Conservation (phyloP, 179 eudicot species). For the Amaranthus tricolor region DNA sequence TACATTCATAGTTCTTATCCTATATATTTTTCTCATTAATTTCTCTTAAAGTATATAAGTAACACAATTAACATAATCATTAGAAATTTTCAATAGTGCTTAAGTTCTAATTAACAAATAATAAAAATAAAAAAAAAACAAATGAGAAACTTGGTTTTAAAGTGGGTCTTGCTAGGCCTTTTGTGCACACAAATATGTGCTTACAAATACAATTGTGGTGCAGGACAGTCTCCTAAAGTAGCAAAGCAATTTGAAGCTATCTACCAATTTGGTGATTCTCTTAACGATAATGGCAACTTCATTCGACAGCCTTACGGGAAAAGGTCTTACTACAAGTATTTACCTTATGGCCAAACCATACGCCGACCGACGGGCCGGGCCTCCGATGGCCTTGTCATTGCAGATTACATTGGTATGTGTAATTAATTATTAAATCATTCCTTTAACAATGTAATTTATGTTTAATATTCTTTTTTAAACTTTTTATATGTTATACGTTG, state of each 20-base stretch:
- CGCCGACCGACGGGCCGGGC: conserved; percentile 33
- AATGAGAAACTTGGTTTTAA: conserved; percentile 12
- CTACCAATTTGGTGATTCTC: conserved; percentile 38
- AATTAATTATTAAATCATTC: no score
- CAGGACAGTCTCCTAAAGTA: neutral
- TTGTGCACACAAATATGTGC: no score
- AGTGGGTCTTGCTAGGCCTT: neutral
- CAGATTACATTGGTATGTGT: conserved; percentile 32
- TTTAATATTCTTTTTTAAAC: no score
- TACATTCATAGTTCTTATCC: no score
- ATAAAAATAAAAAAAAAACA: neutral
- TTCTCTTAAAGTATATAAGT: no score
- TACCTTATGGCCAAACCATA: conserved; percentile 33
- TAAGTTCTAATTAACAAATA: no score
- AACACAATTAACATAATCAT: no score
- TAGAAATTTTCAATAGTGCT: no score
- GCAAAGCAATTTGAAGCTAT: conserved; percentile 28
- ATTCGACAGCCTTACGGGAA: conserved; percentile 21
- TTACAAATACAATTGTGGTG: neutral
- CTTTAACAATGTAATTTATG: no score
- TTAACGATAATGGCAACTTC: conserved; percentile 35
- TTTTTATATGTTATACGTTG: no score
- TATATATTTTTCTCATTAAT: no score
- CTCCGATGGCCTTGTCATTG: conserved; percentile 37
- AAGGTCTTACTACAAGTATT: conserved; percentile 6